phyloP scores from a whole-genome alignment of 2,329 filamentous ascomycete species.

The Alternaria panax region DNA sequence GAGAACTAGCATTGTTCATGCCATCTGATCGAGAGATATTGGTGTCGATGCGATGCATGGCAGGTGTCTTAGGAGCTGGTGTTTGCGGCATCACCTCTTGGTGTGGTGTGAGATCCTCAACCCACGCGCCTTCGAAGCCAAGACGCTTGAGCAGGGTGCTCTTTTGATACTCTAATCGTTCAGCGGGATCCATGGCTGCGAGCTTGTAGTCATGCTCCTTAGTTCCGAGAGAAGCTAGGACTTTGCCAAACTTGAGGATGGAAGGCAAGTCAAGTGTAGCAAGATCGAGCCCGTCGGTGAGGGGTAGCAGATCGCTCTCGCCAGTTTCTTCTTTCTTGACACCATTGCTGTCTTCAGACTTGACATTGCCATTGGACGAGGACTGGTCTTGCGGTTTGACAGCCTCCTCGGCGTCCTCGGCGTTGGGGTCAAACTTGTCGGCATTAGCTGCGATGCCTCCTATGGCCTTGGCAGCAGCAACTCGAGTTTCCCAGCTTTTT shows the following conservation, averaged over 20 bases:
- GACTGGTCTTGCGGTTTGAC: slow-evolving; percentile 62
- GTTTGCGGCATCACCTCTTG: slow-evolving; percentile 62
- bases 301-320: slow-evolving; percentile 47
- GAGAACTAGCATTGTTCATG: slow-evolving; percentile 56
- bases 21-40: slow-evolving; percentile 56
- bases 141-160: slow-evolving; percentile 84
- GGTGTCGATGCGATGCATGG: slow-evolving; percentile 60
- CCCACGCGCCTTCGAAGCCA: slow-evolving; percentile 82
- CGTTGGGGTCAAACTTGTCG: slow-evolving; percentile 85
- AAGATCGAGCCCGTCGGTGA: slow-evolving; percentile 73
- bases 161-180: slow-evolving; percentile 85
- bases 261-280: slow-evolving; percentile 77
- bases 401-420: slow-evolving; percentile 65
- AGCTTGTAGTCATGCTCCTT: slow-evolving; percentile 85
- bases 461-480: slow-evolving; percentile 90
- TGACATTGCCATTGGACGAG: slow-evolving; percentile 57
- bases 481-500: slow-evolving; percentile 96
- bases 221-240: slow-evolving; percentile 81
- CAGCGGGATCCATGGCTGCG: slow-evolving; percentile 79
- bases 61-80: slow-evolving; percentile 46
- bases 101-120: slow-evolving; percentile 81
- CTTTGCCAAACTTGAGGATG: slow-evolving; percentile 83
- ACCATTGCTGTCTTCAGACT: slow-evolving; percentile 62
- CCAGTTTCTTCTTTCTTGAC: slow-evolving; percentile 62
- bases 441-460: slow-evolving; percentile 94